Base-by-base conservation (phyloP, 257 asterid species). In the Primulina tabacum region DNA sequence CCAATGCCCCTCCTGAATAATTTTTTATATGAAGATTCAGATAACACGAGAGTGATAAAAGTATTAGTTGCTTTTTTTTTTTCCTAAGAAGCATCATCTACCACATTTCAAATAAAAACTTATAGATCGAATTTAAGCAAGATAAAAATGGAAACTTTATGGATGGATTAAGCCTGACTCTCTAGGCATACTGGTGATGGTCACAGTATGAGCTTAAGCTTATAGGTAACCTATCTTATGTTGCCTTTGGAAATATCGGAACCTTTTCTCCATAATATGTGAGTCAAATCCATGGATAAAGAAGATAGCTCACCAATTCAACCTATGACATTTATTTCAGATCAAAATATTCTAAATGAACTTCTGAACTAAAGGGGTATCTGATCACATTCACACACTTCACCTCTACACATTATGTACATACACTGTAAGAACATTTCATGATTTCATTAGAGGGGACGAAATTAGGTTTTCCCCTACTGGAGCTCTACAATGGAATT, bases 1-100 rank as follows among this genome's bases (percentile, higher is more conserved):
- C 98, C 96, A 56, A 91, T 86, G 70, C 98, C 97, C 84, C 92
- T 88, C 91, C 97, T 94, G 84, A 79, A 59, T 63, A 52, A 68
- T 52, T 17, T 58, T 37, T 52, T 33, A 64, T 47, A 58, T 12
- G 38, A 68, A 70, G 38, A 12, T 55, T 28, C 67, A 65, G 67
- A 20, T 35, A 8, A 35, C 57, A 2, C 7, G 21, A 47, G 61
- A 64, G 37, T 7, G 18, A 58, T 30, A 24, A 40, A 40, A 40
- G 21, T 12, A 40, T 24, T 33, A 20, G 20, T 8, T 47, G 56
- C 53, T 47, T 47, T 47, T 47, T 18, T 18, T 47, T 1, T 14
- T 47, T n/a, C n/a, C 7, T 16, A 47, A 47, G 56, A 12, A 47
- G 7, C 7, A 1, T 1, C 20, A 43, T 43, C 6, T 12, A 16